Evolutionary conservation across 805 yeast genomes (phyloP).

Genomic region (Cyberlindnera maritima): DNA sequence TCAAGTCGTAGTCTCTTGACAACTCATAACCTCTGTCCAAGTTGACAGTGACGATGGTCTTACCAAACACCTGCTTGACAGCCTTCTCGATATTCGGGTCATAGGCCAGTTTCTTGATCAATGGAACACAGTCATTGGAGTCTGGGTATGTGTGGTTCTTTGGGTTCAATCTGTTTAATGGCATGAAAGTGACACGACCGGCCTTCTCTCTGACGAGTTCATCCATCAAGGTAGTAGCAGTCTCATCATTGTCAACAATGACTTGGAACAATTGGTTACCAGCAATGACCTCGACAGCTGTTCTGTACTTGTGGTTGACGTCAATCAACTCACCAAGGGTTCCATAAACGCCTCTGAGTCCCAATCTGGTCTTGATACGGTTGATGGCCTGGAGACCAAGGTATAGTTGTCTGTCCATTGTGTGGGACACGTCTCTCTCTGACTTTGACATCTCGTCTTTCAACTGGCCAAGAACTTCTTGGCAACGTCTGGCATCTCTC

Average conservation of each 20-base stretch:
- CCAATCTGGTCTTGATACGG: slow-evolving; percentile 56
- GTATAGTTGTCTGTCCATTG: slow-evolving; percentile 71
- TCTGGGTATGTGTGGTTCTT: slow-evolving; percentile 54
- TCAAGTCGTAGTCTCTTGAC: slow-evolving; percentile 57
- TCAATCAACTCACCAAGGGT: slow-evolving; percentile 80
- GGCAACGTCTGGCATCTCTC: slow-evolving; percentile 72
- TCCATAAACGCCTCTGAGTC: slow-evolving; percentile 70
- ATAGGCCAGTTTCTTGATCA: slow-evolving; percentile 69
- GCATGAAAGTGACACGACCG: slow-evolving; percentile 91
- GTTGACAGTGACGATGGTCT: slow-evolving; percentile 71
- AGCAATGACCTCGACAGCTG: slow-evolving; percentile 87
- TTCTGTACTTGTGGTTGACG: slow-evolving; percentile 77
- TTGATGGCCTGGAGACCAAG: slow-evolving; percentile 69
- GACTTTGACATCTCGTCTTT: slow-evolving; percentile 54
- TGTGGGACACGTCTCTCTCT: slow-evolving; percentile 59
- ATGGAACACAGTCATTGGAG: slow-evolving; percentile 63
- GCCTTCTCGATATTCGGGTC: slow-evolving; percentile 60
- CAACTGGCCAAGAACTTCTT: slow-evolving; percentile 53
- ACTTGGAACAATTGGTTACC: slow-evolving; percentile 84
- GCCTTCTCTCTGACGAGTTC: slow-evolving; percentile 65
- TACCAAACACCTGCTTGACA: slow-evolving; percentile 76
- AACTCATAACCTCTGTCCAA: slow-evolving; percentile 66
- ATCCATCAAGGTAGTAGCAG: slow-evolving; percentile 77
- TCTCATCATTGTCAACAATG: slow-evolving; percentile 83
- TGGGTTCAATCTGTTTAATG: slow-evolving; percentile 64